Evolutionary conservation across 805 yeast genomes (phyloP).

Genomic region (Teunomyces pallodes): DNA sequence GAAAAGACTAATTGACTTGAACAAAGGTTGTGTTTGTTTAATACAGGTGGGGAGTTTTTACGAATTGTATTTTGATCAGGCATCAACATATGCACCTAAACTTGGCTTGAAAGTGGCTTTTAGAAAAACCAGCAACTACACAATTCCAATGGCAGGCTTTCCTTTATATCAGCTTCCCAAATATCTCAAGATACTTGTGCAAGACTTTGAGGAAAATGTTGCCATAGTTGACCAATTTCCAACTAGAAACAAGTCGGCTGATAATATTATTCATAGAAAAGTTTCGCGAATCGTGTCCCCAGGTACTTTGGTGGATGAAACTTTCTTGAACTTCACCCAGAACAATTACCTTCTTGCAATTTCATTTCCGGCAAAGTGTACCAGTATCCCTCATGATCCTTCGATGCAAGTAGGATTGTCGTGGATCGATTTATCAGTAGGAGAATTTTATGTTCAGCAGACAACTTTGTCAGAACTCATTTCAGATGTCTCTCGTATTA

Average conservation of each 20-base stretch:
- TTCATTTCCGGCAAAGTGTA: constrained; percentile 52
- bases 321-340: constrained; percentile 66
- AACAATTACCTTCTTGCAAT: constrained; percentile 72
- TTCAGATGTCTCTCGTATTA: constrained; percentile 72
- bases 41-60: constrained; percentile 87
- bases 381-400: constrained; percentile 36
- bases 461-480: constrained; percentile 58
- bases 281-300: constrained; percentile 84
- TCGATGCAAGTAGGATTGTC: constrained; percentile 61
- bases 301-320: constrained; percentile 88
- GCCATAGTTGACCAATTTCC: constrained; percentile 75
- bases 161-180: constrained; percentile 71
- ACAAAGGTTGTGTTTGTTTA: constrained; percentile 39
- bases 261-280: constrained; percentile 55
- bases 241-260: constrained; percentile 15
- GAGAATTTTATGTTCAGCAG: constrained; percentile 69
- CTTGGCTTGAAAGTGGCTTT: constrained; percentile 71
- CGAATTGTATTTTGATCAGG: constrained; percentile 88
- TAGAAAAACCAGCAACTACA: constrained; percentile 41
- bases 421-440: constrained; percentile 89
- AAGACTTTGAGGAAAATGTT: constrained; percentile 66
- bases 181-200: constrained; percentile 71
- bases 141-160: constrained; percentile 86
- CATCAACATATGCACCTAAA: constrained; percentile 65
- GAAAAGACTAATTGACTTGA: constrained; percentile 29